These are phyloP conservation scores for Podila verticillata DNA, from an alignment of 192 early-diverging fungal genomes.

Conservation along the genomic window DNA sequence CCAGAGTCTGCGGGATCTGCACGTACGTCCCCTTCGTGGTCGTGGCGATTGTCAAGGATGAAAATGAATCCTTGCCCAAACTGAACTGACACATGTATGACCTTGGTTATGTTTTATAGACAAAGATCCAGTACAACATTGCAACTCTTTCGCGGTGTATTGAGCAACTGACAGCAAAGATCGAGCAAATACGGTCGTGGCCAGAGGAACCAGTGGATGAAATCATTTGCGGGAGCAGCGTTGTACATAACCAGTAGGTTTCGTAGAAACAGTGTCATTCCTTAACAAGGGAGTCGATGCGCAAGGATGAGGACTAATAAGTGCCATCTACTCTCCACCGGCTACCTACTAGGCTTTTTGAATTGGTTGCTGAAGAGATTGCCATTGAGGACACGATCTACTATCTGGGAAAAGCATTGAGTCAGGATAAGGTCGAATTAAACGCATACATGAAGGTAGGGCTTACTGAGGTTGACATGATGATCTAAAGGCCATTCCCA, in stretches of 20 bases:
- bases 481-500: not conserved
- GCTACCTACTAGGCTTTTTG: conserved; percentile 72
- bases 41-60: not conserved
- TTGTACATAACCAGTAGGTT: conserved; percentile 77
- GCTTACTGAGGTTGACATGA: not conserved
- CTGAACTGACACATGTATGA: not conserved
- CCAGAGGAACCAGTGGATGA: conserved; percentile 75
- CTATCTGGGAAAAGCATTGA: conserved; percentile 81
- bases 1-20: conserved; percentile 57
- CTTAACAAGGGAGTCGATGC: too few species aligned
- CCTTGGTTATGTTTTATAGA: conserved; percentile 27
- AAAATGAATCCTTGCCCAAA: not conserved
- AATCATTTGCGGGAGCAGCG: conserved; percentile 64
- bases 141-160: conserved; percentile 69
- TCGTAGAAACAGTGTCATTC: too few species aligned
- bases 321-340: not conserved
- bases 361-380: conserved; percentile 88
- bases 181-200: conserved; percentile 60
- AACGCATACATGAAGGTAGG: conserved; percentile 80
- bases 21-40: conserved; percentile 9
- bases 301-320: too few species aligned
- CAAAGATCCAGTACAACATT: conserved; percentile 72
- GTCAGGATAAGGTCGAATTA: conserved; percentile 76
- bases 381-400: conserved; percentile 92
- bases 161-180: conserved; percentile 63